A percentile compares a stretch with the other conserved stretches of the same genome.
phyloP scores from a whole-genome alignment of 2,329 filamentous ascomycete genomes.

The Fusarium nanum region DNA sequence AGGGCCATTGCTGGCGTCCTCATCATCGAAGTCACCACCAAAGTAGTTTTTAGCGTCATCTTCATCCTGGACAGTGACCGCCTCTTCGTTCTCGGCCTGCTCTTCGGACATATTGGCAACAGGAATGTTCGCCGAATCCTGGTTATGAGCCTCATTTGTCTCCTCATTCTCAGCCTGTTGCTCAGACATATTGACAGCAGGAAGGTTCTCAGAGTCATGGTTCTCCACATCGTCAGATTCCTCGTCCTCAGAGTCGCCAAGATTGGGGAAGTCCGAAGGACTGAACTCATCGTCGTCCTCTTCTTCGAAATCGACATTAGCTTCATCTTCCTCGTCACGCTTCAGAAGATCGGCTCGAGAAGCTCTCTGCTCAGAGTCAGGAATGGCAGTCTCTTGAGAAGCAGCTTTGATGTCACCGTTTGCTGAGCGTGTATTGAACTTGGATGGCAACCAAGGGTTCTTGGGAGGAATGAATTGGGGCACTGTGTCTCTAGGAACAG shows the following conservation, averaged over 20 bases:
- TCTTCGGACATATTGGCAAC: not conserved
- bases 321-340: slow-evolving; percentile 12
- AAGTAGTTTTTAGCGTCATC: slow-evolving; percentile 16
- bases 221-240: not conserved
- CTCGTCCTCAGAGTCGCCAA: slow-evolving; percentile 12
- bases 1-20: slow-evolving; percentile 15
- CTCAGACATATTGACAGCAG: not conserved
- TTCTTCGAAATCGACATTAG: slow-evolving; percentile 14
- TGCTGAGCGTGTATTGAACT: slow-evolving; percentile 17
- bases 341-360: slow-evolving; percentile 6
- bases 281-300: slow-evolving; percentile 17
- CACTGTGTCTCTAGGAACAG: slow-evolving; percentile 17
- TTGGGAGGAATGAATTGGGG: slow-evolving; percentile 16
- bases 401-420: not conserved
- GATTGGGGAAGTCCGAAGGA: slow-evolving; percentile 16
- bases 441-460: slow-evolving; percentile 22
- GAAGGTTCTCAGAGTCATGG: not conserved
- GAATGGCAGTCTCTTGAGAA: slow-evolving; percentile 4
- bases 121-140: not conserved
- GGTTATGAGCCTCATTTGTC: not conserved
- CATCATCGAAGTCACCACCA: slow-evolving; percentile 19
- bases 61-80: not conserved
- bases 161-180: slow-evolving; percentile 1
- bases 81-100: slow-evolving; percentile 1
- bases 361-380: slow-evolving; percentile 7